Conservation (phyloP, 345 rosid genomes). For the Lepidium aucheri region DNA sequence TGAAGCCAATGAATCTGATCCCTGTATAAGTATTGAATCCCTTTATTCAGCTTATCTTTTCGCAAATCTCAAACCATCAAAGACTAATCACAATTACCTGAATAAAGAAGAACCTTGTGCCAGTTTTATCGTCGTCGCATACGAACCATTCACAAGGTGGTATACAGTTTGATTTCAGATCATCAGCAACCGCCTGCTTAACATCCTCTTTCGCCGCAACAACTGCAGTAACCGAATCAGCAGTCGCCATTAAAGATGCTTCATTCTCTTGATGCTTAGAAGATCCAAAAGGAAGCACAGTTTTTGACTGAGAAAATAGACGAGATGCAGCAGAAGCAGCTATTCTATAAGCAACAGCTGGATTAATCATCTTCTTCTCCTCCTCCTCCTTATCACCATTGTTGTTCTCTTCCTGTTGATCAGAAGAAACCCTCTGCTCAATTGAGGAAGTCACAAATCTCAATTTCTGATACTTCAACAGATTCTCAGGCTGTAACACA, state of each 20-base stretch:
- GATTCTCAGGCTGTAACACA: conserved; percentile 46
- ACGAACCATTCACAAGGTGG: conserved; percentile 97
- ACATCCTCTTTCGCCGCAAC: conserved; percentile 93
- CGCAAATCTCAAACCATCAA: neutral
- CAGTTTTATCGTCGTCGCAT: conserved; percentile 69
- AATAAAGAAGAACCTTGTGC: conserved; percentile 77
- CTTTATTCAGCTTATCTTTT: neutral
- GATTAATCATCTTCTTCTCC: conserved; percentile 39
- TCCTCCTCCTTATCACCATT: conserved; percentile 26
- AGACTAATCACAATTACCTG: conserved; percentile 46
- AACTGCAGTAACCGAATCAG: conserved; percentile 94
- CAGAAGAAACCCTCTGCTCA: conserved; percentile 44
- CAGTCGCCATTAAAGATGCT: conserved; percentile 72
- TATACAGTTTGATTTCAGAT: conserved; percentile 55
- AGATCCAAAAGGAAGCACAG: conserved; percentile 50
- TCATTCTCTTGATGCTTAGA: conserved; percentile 30
- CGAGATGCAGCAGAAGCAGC: conserved; percentile 89
- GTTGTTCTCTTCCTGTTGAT: conserved; percentile 28
- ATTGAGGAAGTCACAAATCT: conserved; percentile 62
- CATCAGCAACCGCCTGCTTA: conserved; percentile 97
- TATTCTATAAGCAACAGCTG: conserved; percentile 66
- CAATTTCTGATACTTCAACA: conserved; percentile 49
- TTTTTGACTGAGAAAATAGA: conserved; percentile 59
- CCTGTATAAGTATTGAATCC: conserved; percentile 35
- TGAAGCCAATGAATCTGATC: conserved; percentile 86